Evolutionary conservation across 2,329 filamentous ascomycete genomes (phyloP), one percentile per base, ranked within the genome.

Genomic region (Apiospora marii): DNA sequence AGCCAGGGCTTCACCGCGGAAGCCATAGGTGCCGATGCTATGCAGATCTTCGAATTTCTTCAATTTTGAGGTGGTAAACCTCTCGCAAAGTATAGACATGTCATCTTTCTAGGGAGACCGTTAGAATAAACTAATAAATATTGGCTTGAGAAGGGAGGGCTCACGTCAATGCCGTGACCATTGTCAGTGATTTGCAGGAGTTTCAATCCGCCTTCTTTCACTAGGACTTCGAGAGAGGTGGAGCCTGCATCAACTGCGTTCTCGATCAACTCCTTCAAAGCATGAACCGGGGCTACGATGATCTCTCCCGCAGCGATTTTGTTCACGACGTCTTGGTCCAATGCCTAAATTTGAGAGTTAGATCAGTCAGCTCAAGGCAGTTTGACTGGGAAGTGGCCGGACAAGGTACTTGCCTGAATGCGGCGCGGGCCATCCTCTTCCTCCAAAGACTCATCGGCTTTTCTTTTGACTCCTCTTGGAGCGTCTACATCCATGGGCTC

Each of bases 241-340:
- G 96, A 94, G 6, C 96, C 96, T n/a, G 97, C 96, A 83, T 99
- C 97, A 22, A 99, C 95, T 4, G 96, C 93, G 78, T 99, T 99
- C 82, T 99, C 96, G 16, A 99, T 95, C 69, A 99, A 86, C 81
- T 99, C 96, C 83, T 99, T 99, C 72, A 99, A 84, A 3, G 97
- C 96, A 82, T 99, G 94, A 41, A 98, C 95, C 0, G 96, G 97
- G 2, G 96, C 96, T 68, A 99, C 95, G 74, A 99, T 99, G 78
- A 99, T 99, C 82, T 99, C 96, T 27, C 96, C 96, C 0, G 96
- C 96, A 0, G 96, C 96, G 77, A 99, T 99, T 82, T 98, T 99
- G 86, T 98, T 99, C 76, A 99, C 93, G 30, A 99, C 96, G 84
- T 96, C 93, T 75, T 93, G 92, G 79, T 97, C 94, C 37, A 99